Percentiles rank a stretch among this genome's conserved stretches.
Conservation (phyloP, 768 basidiomycete genomes). For the Multifurca ochricompacta region DNA sequence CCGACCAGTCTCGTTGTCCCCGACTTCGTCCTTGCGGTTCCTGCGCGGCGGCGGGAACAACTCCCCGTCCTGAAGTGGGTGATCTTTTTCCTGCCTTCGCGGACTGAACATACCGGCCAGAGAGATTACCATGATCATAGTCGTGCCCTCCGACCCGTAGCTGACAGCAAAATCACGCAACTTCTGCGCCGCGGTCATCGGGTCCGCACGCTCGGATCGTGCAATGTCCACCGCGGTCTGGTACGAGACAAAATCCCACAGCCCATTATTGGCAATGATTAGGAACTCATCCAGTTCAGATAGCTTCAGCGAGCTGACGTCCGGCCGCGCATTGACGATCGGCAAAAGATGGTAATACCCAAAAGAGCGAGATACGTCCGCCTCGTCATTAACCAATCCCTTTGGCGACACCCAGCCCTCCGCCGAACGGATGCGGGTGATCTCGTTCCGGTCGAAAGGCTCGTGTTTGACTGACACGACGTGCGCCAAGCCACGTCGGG, state of each 20-base stretch:
- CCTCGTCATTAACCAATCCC: constrained; percentile 86
- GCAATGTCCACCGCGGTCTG: constrained; percentile 97
- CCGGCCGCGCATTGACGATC: constrained; percentile 82
- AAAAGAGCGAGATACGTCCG: constrained; percentile 88
- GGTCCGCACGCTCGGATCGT: constrained; percentile 57
- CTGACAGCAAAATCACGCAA: constrained; percentile 94
- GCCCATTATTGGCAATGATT: constrained; percentile 85
- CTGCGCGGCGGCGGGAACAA: constrained; percentile 28
- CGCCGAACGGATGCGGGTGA: constrained; percentile 76
- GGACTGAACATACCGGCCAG: constrained; percentile 64
- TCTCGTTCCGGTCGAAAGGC: constrained; percentile 82
- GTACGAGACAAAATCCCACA: constrained; percentile 92
- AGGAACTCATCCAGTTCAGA: constrained; percentile 89
- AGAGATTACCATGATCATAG: constrained; percentile 97
- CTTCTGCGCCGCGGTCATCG: constrained; percentile 93
- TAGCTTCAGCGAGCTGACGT: constrained; percentile 61
- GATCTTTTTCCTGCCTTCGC: constrained; percentile 42
- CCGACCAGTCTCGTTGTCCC: constrained; percentile 50
- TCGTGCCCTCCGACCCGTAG: constrained; percentile 87
- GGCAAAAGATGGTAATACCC: constrained; percentile 89
- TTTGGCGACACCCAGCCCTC: constrained; percentile 93
- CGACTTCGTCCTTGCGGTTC: constrained; percentile 40
- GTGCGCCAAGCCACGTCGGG: constrained; percentile 63
- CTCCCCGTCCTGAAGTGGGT: constrained; percentile 38
- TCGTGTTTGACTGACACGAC: constrained; percentile 77